Base-by-base conservation (phyloP, 441 rosid genomes). In the Jatropha multifida region DNA sequence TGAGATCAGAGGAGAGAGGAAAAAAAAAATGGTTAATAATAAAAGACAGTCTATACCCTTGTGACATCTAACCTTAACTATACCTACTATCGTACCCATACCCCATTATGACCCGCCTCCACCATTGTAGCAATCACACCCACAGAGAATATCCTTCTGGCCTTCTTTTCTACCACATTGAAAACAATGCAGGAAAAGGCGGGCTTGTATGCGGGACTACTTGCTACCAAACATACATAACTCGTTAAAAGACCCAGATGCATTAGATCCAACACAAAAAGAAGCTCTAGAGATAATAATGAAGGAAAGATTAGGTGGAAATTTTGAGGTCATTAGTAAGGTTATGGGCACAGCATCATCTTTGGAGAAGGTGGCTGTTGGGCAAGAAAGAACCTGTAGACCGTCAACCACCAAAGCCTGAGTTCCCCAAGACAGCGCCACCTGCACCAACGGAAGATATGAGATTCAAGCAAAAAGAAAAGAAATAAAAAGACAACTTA, bases 341-440 rank as follows among this genome's bases (percentile, higher is more conserved):
- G 99, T 84, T 72, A 92, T 93, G 99, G 98, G 99, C 65, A 90
- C 95, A 68, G 87, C 99, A 38, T 89, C 99, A 72, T 94, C 99
- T 95, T 95, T 68, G 96, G 99, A 4, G 99, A 93, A 32, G 88
- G 95, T 32, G 94, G 49, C 81, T 92, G 60, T 74, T 89, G 75
- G 94, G 98, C 63, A 95, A 93, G 87, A 92, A 89, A 88, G 98
- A 95, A 73, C 78, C 62, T 12, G 78, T 83, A 20, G 96, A 88
- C 38, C 73, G 80, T 17, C 18, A 18, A 14, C 74, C 88, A 3
- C 58, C 77, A 11, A 86, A 87, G 68, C 86, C 87, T 10, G 92
- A 86, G 61, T 81, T 96, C 32, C 89, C 94, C 4, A 85, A 80
- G 81, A 73, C 83, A 13, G 71, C 42, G 41, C 76, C 83, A n/a